Evolutionary conservation across 2,329 filamentous ascomycete species (phyloP).

Genomic region (Arthrobotrys pseudoclavata): DNA sequence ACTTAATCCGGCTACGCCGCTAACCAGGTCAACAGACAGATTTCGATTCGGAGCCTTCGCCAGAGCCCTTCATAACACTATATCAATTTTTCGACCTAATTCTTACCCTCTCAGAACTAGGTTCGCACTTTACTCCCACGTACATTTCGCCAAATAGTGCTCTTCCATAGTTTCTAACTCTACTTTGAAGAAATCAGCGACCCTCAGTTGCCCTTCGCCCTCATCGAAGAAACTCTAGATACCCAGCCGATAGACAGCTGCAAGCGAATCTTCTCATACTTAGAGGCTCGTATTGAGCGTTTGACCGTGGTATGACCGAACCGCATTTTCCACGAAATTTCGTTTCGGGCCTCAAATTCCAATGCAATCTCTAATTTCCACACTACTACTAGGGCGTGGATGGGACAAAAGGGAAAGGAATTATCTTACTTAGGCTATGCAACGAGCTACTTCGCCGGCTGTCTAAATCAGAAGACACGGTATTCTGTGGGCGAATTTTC

Average conservation of each 20-base stretch:
- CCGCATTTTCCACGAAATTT: neutral
- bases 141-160: neutral
- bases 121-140: conserved; percentile 71
- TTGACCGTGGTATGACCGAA: conserved; percentile 76
- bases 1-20: neutral
- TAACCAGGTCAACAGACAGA: conserved; percentile 29
- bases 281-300: conserved; percentile 90
- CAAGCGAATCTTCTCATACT: conserved; percentile 90
- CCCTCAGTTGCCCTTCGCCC: conserved; percentile 84
- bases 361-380: neutral
- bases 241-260: conserved; percentile 95
- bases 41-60: conserved; percentile 16
- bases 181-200: conserved; percentile 72
- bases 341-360: conserved; percentile 59
- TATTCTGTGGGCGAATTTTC: conserved; percentile 96
- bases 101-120: conserved; percentile 86
- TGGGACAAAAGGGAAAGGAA: conserved; percentile 56
- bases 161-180: neutral
- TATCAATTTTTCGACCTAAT: conserved; percentile 82
- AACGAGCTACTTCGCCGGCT: conserved; percentile 56
- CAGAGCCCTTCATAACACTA: conserved; percentile 33
- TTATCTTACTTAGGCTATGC: conserved; percentile 52
- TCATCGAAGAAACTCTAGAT: conserved; percentile 94
- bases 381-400: conserved; percentile 67
- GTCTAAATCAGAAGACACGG: conserved; percentile 73